Conservation (phyloP, 1,139 yeast genomes). For the Debaryomyces psychrophilus region DNA sequence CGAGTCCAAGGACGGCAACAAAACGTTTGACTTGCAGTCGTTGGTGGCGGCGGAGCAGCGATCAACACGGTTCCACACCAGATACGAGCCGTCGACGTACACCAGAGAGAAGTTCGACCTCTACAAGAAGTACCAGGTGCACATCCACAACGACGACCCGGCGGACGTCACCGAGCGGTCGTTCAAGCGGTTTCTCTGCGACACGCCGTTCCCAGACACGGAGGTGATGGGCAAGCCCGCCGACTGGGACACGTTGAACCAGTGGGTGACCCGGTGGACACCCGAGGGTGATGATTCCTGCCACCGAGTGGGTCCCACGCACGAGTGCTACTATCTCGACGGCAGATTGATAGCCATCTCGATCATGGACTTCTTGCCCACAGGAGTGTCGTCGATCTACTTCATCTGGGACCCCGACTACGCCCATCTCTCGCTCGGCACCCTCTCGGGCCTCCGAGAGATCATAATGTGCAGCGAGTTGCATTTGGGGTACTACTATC, state of each 20-base stretch:
- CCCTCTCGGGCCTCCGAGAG: slow-evolving; percentile 75
- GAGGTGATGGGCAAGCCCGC: slow-evolving; percentile 29
- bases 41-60: slow-evolving; percentile 28
- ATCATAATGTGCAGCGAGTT: slow-evolving; percentile 52
- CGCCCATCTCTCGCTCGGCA: slow-evolving; percentile 73
- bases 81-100: slow-evolving; percentile 56
- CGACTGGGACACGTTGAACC: slow-evolving; percentile 35
- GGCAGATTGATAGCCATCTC: slow-evolving; percentile 72
- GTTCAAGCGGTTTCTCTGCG: slow-evolving; percentile 70
- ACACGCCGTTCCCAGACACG: slow-evolving; percentile 53
- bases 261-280: slow-evolving; percentile 32
- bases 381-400: slow-evolving; percentile 80
- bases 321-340: slow-evolving; percentile 75
- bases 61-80: slow-evolving; percentile 46
- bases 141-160: slow-evolving; percentile 66
- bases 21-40: slow-evolving; percentile 22
- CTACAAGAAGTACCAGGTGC: slow-evolving; percentile 68
- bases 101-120: slow-evolving; percentile 65
- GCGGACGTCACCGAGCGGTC: slow-evolving; percentile 46
- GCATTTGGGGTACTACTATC: slow-evolving; percentile 55
- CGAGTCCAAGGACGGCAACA: slow-evolving; percentile 18
- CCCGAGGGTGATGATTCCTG: not conserved
- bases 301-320: slow-evolving; percentile 54
- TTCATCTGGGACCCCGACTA: slow-evolving; percentile 88
- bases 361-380: slow-evolving; percentile 75